Evolutionary conservation across 306 rosid species (phyloP).

Genomic region (Herpetospermum pedunculosum): DNA sequence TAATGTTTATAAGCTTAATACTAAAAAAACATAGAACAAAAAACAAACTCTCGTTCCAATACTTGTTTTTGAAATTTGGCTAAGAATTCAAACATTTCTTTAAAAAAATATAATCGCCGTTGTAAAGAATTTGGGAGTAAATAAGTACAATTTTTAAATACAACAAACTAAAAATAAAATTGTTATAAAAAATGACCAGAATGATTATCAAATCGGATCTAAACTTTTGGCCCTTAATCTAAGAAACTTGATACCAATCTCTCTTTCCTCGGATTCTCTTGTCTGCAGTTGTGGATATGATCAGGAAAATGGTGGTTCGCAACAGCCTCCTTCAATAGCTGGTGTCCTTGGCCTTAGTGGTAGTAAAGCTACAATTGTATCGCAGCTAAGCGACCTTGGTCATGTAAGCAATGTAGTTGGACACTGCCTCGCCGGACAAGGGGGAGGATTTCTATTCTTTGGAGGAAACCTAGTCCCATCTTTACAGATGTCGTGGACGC

Average conservation of each 20-base stretch:
- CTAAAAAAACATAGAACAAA: no score
- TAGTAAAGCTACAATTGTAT: conserved; percentile 41
- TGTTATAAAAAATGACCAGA: no score
- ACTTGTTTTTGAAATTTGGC: no score
- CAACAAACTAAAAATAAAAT: no score
- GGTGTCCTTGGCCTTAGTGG: conserved; percentile 77
- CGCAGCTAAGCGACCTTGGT: conserved; percentile 43
- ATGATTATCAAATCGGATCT: no score
- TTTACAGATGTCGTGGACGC: conserved; percentile 47
- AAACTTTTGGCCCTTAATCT: background rate
- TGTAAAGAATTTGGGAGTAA: no score
- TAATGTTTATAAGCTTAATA: no score
- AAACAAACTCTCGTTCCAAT: no score
- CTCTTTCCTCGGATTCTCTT: background rate
- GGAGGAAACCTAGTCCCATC: conserved; percentile 44
- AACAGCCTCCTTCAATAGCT: conserved; percentile 25
- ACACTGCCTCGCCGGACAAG: conserved; percentile 51
- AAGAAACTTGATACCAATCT: background rate
- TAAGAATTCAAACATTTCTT: no score
- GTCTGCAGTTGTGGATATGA: conserved; percentile 64
- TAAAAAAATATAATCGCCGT: no score
- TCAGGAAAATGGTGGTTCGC: conserved; percentile 22
- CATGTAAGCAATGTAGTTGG: conserved; percentile 39
- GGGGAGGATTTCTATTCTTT: conserved; percentile 65
- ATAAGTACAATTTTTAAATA: no score